A percentile compares a stretch with the other conserved stretches of the same genome.
Evolutionary conservation across 164 flowering plant genomes (phyloP).

Genomic region (Macadamia integrifolia): DNA sequence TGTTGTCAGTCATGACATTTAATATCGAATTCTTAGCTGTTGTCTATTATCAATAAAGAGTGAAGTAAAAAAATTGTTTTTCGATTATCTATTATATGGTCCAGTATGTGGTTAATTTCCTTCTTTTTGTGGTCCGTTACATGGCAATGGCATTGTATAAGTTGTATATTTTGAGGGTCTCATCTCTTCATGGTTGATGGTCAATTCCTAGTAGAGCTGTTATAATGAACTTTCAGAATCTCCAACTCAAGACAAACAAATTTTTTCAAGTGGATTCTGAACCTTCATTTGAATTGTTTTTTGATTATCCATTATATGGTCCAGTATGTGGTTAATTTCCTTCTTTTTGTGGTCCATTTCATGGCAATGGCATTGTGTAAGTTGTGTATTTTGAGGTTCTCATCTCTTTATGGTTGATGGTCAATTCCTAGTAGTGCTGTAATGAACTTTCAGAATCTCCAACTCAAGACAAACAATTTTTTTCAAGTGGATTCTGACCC

Average conservation of each 20-base stretch:
- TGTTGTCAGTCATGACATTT: background rate
- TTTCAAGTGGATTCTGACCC: background rate
- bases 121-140: background rate
- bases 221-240: no score
- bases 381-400: background rate
- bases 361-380: background rate
- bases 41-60: background rate
- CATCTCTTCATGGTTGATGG: no score
- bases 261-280: background rate
- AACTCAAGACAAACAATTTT: background rate
- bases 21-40: background rate
- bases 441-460: no score
- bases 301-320: background rate
- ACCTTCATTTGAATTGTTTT: background rate
- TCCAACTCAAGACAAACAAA: background rate
- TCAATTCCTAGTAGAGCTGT: no score
- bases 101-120: background rate
- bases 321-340: background rate
- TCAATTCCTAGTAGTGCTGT: no score
- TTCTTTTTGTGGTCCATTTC: background rate
- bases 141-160: background rate
- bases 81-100: background rate
- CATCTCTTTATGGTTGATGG: no score
- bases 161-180: background rate
- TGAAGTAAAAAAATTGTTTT: no score